Evolutionary conservation across 129 eudicot species (phyloP).

Genomic region (Helichrysum umbraculigerum): DNA sequence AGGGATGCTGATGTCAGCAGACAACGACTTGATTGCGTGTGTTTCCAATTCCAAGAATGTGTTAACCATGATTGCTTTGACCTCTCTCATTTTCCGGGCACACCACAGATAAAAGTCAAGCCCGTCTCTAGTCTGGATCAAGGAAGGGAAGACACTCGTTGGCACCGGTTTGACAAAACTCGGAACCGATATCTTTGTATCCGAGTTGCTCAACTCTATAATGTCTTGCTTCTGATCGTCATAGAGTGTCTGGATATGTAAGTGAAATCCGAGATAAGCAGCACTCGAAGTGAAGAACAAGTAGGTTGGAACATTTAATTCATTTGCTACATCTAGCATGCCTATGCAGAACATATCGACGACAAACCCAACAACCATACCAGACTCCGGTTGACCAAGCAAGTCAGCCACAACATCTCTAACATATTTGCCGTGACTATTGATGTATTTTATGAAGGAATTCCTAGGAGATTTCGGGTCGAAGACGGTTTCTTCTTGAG

Average conservation of each 20-base stretch:
- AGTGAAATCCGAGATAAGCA: constrained; percentile 14
- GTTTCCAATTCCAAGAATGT: constrained; percentile 21
- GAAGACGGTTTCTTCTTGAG: constrained; percentile 10
- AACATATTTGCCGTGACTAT: constrained; percentile 7
- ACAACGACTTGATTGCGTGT: neutral
- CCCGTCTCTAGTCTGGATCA: constrained; percentile 4
- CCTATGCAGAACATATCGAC: constrained; percentile 1
- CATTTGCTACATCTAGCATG: constrained; percentile 29
- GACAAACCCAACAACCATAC: neutral
- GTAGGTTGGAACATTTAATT: constrained; percentile 23
- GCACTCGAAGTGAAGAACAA: constrained; percentile 24
- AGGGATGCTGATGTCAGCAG: neutral
- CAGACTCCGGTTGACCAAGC: neutral
- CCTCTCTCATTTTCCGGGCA: constrained; percentile 9
- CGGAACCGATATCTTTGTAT: neutral
- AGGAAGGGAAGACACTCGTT: constrained; percentile 14
- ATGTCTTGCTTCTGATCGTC: constrained; percentile 5
- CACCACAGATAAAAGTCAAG: neutral
- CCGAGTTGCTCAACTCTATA: neutral
- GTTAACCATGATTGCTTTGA: constrained; percentile 4
- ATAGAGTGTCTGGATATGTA: constrained; percentile 6
- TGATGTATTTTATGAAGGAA: neutral
- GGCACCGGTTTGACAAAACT: constrained; percentile 17
- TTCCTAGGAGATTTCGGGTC: neutral
- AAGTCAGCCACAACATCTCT: neutral